Conservation (phyloP, 2,329 filamentous ascomycete genomes). For the Chrysoporthe deuterocubensis region DNA sequence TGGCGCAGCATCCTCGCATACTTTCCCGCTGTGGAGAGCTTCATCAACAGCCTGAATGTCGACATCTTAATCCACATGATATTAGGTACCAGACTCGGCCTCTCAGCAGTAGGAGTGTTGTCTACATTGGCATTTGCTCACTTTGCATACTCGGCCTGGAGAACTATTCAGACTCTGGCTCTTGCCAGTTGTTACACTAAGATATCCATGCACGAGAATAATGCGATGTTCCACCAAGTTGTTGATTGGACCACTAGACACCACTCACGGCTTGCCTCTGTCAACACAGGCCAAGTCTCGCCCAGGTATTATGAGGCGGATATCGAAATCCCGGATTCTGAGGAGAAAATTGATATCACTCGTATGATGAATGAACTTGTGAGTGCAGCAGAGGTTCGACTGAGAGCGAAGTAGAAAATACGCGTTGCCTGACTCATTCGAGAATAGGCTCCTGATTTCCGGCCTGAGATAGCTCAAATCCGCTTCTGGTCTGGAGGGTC, state of each 20-base stretch:
- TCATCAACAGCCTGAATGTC: conserved; percentile 12
- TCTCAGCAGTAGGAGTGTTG: conserved; percentile 12
- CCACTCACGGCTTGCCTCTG: conserved; percentile 10
- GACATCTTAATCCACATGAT: conserved; percentile 16
- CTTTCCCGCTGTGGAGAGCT: conserved; percentile 17
- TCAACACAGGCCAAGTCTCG: conserved; percentile 8
- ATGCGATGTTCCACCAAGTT: conserved; percentile 7
- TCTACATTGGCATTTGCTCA: conserved; percentile 3
- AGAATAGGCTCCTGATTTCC: conserved; percentile 17
- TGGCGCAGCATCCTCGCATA: conserved; percentile 26
- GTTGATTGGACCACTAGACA: conserved; percentile 19
- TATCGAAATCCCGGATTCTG: conserved; percentile 18
- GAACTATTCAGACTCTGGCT: background rate
- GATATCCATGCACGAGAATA: conserved; percentile 17
- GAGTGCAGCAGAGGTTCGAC: background rate
- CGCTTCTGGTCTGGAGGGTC: conserved; percentile 21
- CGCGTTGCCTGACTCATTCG: background rate
- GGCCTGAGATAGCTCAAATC: conserved; percentile 21
- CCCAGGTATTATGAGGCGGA: background rate
- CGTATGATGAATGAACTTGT: conserved; percentile 26
- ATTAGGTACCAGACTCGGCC: conserved; percentile 14
- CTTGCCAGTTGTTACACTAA: conserved; percentile 20
- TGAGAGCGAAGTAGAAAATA: background rate
- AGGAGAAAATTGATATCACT: conserved; percentile 12
- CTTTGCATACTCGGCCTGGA: conserved; percentile 16